Percentiles rank a stretch among this genome's conserved stretches.
phyloP scores from a whole-genome alignment of 2,329 filamentous ascomycete species.

The Escovopsis sp. region DNA sequence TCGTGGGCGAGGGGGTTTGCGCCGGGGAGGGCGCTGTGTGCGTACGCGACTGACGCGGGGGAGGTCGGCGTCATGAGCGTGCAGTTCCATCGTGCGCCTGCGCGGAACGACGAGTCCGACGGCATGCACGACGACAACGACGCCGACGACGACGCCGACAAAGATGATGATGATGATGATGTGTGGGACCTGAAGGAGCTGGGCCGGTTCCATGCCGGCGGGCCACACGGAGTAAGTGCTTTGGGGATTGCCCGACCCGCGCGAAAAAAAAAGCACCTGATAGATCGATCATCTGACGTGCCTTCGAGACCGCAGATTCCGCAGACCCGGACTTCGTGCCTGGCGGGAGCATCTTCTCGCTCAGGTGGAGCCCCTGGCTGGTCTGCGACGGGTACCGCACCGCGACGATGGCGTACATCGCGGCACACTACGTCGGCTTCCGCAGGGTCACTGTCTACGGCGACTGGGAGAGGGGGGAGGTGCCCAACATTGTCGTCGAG shows the following conservation, averaged over 20 bases:
- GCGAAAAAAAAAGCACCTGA: background rate
- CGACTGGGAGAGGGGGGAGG: conserved; percentile 19
- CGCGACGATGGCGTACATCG: conserved; percentile 35
- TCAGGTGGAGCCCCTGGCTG: conserved; percentile 42
- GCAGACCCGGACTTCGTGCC: conserved; percentile 35
- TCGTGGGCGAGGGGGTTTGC: conserved; percentile 35
- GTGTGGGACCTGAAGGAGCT: conserved; percentile 38
- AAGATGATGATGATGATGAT: conserved; percentile 17
- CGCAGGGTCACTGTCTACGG: conserved; percentile 29
- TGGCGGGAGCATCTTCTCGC: conserved; percentile 31
- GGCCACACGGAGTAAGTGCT: conserved; percentile 27
- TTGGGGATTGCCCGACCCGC: no score
- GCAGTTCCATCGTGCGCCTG: conserved; percentile 18
- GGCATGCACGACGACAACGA: no score
- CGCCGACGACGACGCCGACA: conserved; percentile 1
- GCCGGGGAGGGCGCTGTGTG: conserved; percentile 29
- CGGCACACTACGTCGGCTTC: conserved; percentile 40
- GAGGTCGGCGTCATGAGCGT: conserved; percentile 38
- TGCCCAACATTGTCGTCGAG: conserved; percentile 25
- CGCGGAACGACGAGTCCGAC: background rate
- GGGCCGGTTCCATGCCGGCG: conserved; percentile 31
- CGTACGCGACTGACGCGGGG: conserved; percentile 35
- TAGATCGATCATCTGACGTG: background rate
- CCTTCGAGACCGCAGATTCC: conserved; percentile 13
- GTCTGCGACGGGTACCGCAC: conserved; percentile 18